Percentiles rank a stretch among this genome's conserved stretches.
These are phyloP conservation scores for Dactylorhiza incarnata DNA, from an alignment of 106 monocot genomes.

Conservation along the genomic window DNA sequence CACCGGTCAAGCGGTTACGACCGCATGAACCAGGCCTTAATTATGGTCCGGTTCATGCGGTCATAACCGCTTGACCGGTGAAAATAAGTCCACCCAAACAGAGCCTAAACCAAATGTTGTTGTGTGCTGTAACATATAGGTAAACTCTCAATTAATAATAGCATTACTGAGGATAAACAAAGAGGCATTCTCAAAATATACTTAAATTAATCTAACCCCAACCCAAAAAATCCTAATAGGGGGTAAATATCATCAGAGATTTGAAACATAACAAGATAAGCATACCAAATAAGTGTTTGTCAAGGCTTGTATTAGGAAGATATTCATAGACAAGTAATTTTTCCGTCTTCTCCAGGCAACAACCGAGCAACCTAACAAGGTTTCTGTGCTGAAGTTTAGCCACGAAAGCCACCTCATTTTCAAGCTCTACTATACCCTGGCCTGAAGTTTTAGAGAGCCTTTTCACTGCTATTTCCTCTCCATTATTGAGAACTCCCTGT, in stretches of 20 bases:
- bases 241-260: not conserved
- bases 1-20: no score
- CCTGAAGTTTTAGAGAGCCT: slow-evolving; percentile 8
- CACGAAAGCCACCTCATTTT: slow-evolving; percentile 11
- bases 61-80: no score
- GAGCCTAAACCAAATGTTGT: no score
- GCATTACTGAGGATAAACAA: not conserved
- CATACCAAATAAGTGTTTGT: slow-evolving; percentile 10
- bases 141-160: no score
- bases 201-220: not conserved
- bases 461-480: slow-evolving; percentile 17
- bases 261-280: not conserved
- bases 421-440: slow-evolving; percentile 12
- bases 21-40: no score
- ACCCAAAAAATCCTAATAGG: not conserved
- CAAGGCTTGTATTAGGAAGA: slow-evolving; percentile 8
- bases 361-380: slow-evolving; percentile 13
- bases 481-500: slow-evolving; percentile 7
- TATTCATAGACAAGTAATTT: slow-evolving; percentile 8
- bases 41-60: no score
- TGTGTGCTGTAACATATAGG: no score
- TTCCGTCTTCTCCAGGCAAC: slow-evolving; percentile 3
- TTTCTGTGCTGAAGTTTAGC: slow-evolving; percentile 22
- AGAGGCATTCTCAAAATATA: not conserved
- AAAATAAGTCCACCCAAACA: no score